A percentile compares a stretch with the other conserved stretches of the same genome.
These are phyloP conservation scores for Candida anglica DNA, from an alignment of 805 yeast genomes.

Conservation along the genomic window DNA sequence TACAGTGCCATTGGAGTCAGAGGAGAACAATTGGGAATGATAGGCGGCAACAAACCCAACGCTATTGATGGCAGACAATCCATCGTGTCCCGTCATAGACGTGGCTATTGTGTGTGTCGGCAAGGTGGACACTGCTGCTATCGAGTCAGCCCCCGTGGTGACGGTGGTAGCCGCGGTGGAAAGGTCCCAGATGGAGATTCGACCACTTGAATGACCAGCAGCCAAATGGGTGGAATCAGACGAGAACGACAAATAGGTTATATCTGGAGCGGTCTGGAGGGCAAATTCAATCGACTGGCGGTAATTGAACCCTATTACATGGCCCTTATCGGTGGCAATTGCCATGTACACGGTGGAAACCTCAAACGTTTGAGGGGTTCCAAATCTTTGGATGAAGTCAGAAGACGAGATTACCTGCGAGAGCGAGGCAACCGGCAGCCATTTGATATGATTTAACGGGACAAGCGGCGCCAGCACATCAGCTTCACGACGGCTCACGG, in stretches of 20 bases:
- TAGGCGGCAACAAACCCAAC: conserved; percentile 26
- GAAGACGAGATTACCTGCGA: conserved; percentile 15
- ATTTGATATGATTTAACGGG: too few relatives aligned
- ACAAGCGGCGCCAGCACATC: too few relatives aligned
- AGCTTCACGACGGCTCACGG: too few relatives aligned
- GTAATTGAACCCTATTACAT: conserved; percentile 62
- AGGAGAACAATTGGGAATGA: conserved; percentile 24
- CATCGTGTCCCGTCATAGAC: too few relatives aligned
- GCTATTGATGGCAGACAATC: too few relatives aligned
- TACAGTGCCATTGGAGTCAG: conserved; percentile 40
- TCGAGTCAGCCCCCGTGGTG: neutral
- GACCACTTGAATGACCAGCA: conserved; percentile 66
- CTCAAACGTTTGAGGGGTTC: conserved; percentile 17
- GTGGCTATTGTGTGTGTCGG: too few relatives aligned
- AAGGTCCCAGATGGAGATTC: conserved; percentile 64
- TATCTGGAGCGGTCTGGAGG: conserved; percentile 19
- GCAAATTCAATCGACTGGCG: conserved; percentile 53
- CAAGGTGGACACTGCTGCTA: too few relatives aligned
- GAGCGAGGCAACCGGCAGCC: conserved; percentile 22
- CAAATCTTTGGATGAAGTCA: conserved; percentile 19
- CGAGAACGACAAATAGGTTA: conserved; percentile 54
- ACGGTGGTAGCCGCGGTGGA: conserved; percentile 4
- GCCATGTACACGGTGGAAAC: conserved; percentile 40
- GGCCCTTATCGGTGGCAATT: conserved; percentile 71
- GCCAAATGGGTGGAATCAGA: conserved; percentile 67